phyloP scores from a whole-genome alignment of 345 rosid species.

The Populus alba region DNA sequence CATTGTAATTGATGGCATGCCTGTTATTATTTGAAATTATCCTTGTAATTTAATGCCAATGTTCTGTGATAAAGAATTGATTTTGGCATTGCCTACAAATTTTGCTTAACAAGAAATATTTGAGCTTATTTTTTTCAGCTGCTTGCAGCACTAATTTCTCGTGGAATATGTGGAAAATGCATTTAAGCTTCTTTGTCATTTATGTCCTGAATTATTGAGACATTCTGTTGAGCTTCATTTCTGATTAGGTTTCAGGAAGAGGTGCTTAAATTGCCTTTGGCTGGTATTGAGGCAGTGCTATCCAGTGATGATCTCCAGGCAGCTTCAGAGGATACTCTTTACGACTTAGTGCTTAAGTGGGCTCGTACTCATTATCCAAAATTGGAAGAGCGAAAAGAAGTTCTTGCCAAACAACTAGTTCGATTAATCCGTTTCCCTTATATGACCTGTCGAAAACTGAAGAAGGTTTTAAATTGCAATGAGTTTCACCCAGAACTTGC shows the following conservation, averaged over 20 bases:
- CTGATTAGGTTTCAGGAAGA: slow-evolving; percentile 56
- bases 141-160: neutral
- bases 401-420: slow-evolving; percentile 56
- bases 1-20: neutral
- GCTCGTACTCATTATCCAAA: slow-evolving; percentile 59
- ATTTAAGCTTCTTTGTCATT: neutral
- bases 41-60: neutral
- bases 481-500: slow-evolving; percentile 60
- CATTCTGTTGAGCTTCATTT: neutral
- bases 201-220: neutral
- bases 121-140: slow-evolving; percentile 2
- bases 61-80: neutral
- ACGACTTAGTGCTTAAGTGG: slow-evolving; percentile 74
- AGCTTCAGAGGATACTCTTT: slow-evolving; percentile 67
- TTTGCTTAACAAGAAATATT: neutral
- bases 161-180: slow-evolving; percentile 1
- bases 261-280: slow-evolving; percentile 70
- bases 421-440: slow-evolving; percentile 67
- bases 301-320: slow-evolving; percentile 63
- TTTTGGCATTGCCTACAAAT: neutral
- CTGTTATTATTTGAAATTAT: neutral
- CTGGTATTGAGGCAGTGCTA: slow-evolving; percentile 75
- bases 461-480: slow-evolving; percentile 59
- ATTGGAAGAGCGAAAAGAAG: slow-evolving; percentile 56
- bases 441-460: slow-evolving; percentile 70